phyloP scores from a whole-genome alignment of 106 monocot genomes.

The Ottelia alismoides region DNA sequence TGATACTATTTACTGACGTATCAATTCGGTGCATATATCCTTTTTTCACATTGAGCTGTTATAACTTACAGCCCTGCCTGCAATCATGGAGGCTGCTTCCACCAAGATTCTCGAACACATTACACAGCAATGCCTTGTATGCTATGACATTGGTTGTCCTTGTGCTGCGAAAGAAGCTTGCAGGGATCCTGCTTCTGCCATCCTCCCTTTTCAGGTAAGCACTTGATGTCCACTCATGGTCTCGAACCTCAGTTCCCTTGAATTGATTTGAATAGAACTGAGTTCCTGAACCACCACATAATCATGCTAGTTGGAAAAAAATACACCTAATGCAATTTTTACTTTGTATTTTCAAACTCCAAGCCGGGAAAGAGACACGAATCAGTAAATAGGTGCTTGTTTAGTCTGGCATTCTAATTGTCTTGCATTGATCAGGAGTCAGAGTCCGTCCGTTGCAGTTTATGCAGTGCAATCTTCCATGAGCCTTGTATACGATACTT shows the following conservation, averaged over 20 bases:
- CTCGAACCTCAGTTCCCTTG: too few relatives aligned
- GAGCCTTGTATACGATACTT: slow-evolving; percentile 44
- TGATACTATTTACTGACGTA: neutral
- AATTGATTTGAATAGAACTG: too few relatives aligned
- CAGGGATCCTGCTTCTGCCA: slow-evolving; percentile 58
- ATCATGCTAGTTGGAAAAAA: too few relatives aligned
- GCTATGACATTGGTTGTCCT: slow-evolving; percentile 76
- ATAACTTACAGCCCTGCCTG: slow-evolving; percentile 46
- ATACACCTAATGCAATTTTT: too few relatives aligned
- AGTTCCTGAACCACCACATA: too few relatives aligned
- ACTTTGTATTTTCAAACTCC: too few relatives aligned
- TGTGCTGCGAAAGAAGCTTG: slow-evolving; percentile 59
- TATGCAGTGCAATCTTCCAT: slow-evolving; percentile 70
- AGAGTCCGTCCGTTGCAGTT: slow-evolving; percentile 53
- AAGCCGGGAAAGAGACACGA: neutral
- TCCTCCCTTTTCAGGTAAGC: slow-evolving; percentile 90
- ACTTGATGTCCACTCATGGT: neutral
- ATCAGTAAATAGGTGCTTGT: neutral
- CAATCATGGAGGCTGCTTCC: slow-evolving; percentile 47
- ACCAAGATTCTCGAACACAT: slow-evolving; percentile 68
- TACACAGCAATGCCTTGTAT: slow-evolving; percentile 68
- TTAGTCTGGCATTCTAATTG: neutral
- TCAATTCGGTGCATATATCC: neutral
- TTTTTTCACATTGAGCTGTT: neutral
- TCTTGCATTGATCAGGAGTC: slow-evolving; percentile 38